Evolutionary conservation across 768 basidiomycete species (phyloP), one percentile per base, ranked within the genome.

Genomic region (Pilatotrama ljubarskyi): DNA sequence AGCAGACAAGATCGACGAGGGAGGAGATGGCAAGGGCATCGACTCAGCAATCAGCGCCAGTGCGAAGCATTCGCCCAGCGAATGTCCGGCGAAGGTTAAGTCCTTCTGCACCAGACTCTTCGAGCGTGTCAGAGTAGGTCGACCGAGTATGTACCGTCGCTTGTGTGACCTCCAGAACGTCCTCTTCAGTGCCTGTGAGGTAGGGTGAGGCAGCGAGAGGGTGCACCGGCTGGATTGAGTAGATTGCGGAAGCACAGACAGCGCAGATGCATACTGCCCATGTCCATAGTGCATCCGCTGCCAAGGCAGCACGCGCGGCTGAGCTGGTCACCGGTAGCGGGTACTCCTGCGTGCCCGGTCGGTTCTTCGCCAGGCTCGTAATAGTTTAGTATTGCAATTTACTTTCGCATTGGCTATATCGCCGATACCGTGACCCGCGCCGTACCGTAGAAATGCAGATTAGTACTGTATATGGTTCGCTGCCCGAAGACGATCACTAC

Each of bases 1-100:
- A 99, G 83, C 98, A 99, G 25, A 99, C 96, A 69, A 99, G 93
- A 66, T 99, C 97, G 69, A 95, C 93, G 48, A 98, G 86, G 2
- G 93, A 86, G 18, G 96, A 93, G 67, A 98, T 93, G 47, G 93
- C 91, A 36, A 98, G 85, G 54, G 98, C 93, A 73, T 96, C n/a
- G n/a, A n/a, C n/a, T n/a, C 95, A 24, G 96, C 96, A 66, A 99
- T 97, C 9, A 96, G 96, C 1, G 97, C 97, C 4, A 99, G 83
- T 2, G 97, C 96, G 41, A 97, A 98, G 74, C 98, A 99, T 76
- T 99, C 97, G 68, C 97, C 97, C 25, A 99, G 83, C 7, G 96
- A 98, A 78, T 99, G 97, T 58, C 97, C 96, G 14, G 95, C 97
- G 69, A 99, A 98, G 1, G 93, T 88, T 59, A 95, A 95, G 61